Conservation (phyloP, 2,329 filamentous ascomycete genomes). For the Aureobasidium sp. region DNA sequence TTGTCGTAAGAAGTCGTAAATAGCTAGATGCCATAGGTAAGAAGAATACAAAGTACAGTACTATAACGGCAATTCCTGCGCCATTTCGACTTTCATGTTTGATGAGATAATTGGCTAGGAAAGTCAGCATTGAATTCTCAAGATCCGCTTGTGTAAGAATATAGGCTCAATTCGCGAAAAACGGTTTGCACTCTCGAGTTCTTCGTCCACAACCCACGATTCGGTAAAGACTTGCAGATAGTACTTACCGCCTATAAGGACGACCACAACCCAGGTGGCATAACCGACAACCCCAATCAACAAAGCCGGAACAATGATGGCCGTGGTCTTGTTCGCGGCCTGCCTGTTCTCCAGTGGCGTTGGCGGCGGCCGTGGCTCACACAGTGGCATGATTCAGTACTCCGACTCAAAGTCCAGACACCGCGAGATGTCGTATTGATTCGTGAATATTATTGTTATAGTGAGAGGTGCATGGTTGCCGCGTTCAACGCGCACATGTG, state of each 20-base stretch:
- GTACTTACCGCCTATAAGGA: constrained; percentile 58
- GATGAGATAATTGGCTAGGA: constrained; percentile 64
- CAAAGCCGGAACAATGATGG: constrained; percentile 62
- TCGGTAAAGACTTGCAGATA: neutral
- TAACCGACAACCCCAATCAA: constrained; percentile 61
- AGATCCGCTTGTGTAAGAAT: neutral
- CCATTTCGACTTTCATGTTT: constrained; percentile 40
- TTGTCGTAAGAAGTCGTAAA: constrained; percentile 60
- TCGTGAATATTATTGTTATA: neutral
- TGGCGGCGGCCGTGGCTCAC: constrained; percentile 7
- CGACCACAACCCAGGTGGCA: constrained; percentile 63
- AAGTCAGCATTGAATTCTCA: neutral
- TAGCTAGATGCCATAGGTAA: constrained; percentile 61
- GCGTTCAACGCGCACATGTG: neutral
- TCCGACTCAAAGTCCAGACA: neutral
- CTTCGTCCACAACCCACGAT: too few species aligned
- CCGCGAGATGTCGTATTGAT: neutral
- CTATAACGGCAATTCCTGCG: constrained; percentile 61
- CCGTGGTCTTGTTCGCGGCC: constrained; percentile 49
- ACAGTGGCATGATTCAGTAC: neutral
- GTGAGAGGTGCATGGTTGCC: neutral
- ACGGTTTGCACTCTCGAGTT: neutral
- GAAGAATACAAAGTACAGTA: constrained; percentile 66
- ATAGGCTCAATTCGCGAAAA: neutral
- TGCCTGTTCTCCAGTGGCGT: constrained; percentile 17